Conservation (phyloP, 306 rosid species). For the Glycine soja region DNA sequence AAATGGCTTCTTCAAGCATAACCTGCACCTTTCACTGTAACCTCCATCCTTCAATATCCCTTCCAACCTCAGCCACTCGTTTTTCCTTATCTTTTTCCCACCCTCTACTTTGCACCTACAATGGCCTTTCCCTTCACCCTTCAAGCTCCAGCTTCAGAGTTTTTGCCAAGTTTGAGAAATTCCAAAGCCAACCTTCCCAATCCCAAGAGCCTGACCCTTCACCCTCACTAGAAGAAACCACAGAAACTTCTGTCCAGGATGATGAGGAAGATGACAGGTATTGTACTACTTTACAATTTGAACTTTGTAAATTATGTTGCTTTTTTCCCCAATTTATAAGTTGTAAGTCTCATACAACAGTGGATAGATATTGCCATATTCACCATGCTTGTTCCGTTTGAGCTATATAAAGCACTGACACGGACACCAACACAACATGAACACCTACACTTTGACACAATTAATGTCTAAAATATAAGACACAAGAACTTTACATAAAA, state of each 20-base stretch:
- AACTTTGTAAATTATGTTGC: conserved; percentile 1
- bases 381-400: conserved; percentile 13
- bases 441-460: too few species aligned
- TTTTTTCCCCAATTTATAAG: conserved; percentile 20
- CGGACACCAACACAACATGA: too few species aligned
- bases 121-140: conserved; percentile 46
- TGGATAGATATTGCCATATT: neutral
- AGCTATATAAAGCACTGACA: too few species aligned
- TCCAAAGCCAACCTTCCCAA: conserved; percentile 62
- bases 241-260: conserved; percentile 15
- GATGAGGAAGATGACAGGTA: conserved; percentile 86
- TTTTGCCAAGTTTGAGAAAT: conserved; percentile 84
- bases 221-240: conserved; percentile 41
- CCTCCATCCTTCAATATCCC: conserved; percentile 49
- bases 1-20: conserved; percentile 70
- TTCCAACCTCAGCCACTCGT: conserved; percentile 62
- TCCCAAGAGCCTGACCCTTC: conserved; percentile 53
- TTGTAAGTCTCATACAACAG: conserved; percentile 4
- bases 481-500: rapidly evolving
- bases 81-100: conserved; percentile 55
- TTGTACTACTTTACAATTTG: neutral
- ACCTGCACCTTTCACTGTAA: conserved; percentile 52
- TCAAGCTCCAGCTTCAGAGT: conserved; percentile 54
- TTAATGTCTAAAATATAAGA: too few species aligned
- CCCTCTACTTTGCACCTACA: conserved; percentile 48